Evolutionary conservation across 305 asterid genomes (phyloP).

Genomic region (Rubia balearica): DNA sequence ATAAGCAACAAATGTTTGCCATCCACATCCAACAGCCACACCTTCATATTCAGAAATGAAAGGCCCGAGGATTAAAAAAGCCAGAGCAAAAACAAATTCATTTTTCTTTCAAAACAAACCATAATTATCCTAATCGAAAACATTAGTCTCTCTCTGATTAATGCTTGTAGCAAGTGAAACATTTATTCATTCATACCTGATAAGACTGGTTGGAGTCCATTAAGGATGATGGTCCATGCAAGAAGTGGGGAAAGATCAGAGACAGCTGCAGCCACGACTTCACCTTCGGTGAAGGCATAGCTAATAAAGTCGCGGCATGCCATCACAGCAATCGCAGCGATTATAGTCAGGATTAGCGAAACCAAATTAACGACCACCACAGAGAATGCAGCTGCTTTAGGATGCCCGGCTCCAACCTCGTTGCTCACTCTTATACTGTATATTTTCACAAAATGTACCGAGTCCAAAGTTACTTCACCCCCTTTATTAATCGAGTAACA

Average conservation of each 20-base stretch:
- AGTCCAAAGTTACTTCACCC: background rate
- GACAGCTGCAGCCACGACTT: conserved; percentile 19
- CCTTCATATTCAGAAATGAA: conserved; percentile 23
- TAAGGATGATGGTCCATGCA: conserved; percentile 19
- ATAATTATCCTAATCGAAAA: background rate
- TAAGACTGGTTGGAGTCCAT: conserved; percentile 21
- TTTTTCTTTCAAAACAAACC: background rate
- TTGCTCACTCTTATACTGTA: conserved; percentile 21
- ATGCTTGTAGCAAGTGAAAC: background rate
- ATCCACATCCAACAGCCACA: conserved; percentile 79
- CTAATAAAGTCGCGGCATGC: conserved; percentile 15
- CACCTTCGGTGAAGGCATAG: conserved; percentile 25
- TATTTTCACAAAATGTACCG: background rate
- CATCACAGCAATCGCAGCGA: conserved; percentile 11
- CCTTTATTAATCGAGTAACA: background rate
- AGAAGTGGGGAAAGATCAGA: conserved; percentile 22
- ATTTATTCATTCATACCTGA: conserved; percentile 8
- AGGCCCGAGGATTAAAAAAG: background rate
- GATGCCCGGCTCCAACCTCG: conserved; percentile 7
- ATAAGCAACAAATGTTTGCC: conserved; percentile 75
- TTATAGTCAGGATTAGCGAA: conserved; percentile 12
- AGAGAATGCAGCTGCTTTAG: conserved; percentile 9
- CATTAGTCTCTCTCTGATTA: background rate
- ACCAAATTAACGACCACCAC: conserved; percentile 16
- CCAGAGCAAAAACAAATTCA: background rate